Base-by-base conservation (phyloP, 768 basidiomycete species). In the Sporobolomyces phaffii region DNA sequence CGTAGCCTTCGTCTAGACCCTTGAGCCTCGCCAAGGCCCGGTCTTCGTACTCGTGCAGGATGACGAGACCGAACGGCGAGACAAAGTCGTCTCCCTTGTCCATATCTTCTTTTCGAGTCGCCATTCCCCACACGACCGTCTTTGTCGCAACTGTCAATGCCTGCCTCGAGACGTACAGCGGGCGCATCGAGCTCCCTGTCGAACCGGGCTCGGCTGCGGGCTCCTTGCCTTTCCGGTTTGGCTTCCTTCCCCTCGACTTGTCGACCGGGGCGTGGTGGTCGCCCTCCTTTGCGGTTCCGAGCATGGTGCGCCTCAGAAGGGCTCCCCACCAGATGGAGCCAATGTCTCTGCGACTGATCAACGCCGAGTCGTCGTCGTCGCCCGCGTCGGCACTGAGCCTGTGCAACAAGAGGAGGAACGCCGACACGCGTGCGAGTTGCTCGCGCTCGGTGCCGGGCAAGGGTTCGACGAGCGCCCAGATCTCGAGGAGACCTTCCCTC, bases 121-220 rank as follows among this genome's bases (percentile, higher is more conserved):
- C 36, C 71, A 69, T 72, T 6, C 60, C 71, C 71, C 71, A 72
- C 1, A 60, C 54, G 36, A 72, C 61, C 28, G 56, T 72, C 43
- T 61, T 50, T 9, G 50, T 60, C n/a, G 67, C 64, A 10, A 52
- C 60, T 0, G 38, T 48, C 26, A 72, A 36, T 1, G 56, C 71
- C n/a, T 51, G 41, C 2, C 67, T 24, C 33, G 71, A 68, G 18
- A 72, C 61, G 38, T 50, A 65, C 18, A 72, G 58, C 14, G 66
- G 67, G 17, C 60, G 53, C 33, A 66, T 43, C 36, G 62, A 57
- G 45, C 53, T 53, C 24, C 43, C 57, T 13, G 57, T 58, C 41
- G 56, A 24, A 14, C 43, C 15, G 20, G 43, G 3, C 28, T n/a
- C 41, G 9, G 43, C 26, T 3, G 24, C 40, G 6, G 48, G 14